phyloP scores from a whole-genome alignment of 1,139 yeast species.

The Geotrichum cucujoidarum region DNA sequence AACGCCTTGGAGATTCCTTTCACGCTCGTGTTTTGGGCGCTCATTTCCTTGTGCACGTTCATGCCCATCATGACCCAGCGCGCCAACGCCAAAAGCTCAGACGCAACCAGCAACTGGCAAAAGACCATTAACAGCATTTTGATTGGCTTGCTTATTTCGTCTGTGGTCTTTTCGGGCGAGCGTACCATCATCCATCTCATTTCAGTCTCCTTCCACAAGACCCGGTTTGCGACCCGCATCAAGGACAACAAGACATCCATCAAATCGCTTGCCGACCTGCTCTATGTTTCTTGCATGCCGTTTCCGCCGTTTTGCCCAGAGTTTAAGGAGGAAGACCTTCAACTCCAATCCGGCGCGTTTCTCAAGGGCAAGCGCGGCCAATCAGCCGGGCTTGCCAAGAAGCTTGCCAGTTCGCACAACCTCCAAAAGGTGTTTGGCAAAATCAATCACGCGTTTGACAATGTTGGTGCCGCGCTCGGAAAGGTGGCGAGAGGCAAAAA shows the following conservation, averaged over 20 bases:
- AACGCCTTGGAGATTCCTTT: constrained; percentile 38
- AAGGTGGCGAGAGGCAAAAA: constrained; percentile 30
- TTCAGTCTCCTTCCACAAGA: constrained; percentile 42
- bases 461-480: constrained; percentile 33
- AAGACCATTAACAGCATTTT: constrained; percentile 36
- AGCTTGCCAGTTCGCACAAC: constrained; percentile 25
- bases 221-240: constrained; percentile 40
- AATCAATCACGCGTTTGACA: constrained; percentile 33
- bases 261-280: constrained; percentile 33
- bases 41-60: constrained; percentile 38
- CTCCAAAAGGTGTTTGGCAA: constrained; percentile 30
- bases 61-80: constrained; percentile 38
- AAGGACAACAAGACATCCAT: constrained; percentile 37
- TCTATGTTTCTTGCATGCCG: constrained; percentile 36
- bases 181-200: constrained; percentile 38
- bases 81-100: constrained; percentile 21
- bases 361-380: constrained; percentile 24
- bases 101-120: constrained; percentile 37
- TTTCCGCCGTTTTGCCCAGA: constrained; percentile 39
- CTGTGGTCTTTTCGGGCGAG: constrained; percentile 38
- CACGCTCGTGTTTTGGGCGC: constrained; percentile 36
- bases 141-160: constrained; percentile 38
- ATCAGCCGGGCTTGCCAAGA: constrained; percentile 22
- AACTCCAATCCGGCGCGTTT: constrained; percentile 32
- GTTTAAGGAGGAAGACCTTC: constrained; percentile 38